Conservation (phyloP, 208 protist genomes). For the Trichomonas gallinae region DNA sequence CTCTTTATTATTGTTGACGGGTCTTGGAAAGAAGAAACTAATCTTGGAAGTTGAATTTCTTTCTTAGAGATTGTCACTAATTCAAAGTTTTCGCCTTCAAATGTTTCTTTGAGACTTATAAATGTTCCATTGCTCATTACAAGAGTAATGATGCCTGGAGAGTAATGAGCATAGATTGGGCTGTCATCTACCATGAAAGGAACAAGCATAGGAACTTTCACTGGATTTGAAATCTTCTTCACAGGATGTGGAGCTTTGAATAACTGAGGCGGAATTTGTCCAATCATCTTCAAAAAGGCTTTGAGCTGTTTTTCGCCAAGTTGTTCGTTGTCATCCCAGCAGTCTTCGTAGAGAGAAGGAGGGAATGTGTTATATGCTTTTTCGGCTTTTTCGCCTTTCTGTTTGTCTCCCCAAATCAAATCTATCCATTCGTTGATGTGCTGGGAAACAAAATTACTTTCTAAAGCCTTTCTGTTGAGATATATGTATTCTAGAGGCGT, state of each 20-base stretch:
- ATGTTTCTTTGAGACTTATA: not conserved
- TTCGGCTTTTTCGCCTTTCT: constrained; percentile 22
- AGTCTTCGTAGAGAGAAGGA: not conserved
- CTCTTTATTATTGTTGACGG: not conserved
- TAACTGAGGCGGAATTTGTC: not conserved
- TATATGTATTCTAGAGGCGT: constrained; percentile 38
- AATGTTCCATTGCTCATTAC: not conserved
- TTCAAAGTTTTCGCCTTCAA: not conserved
- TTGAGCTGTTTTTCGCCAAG: not conserved
- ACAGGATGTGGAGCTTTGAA: not conserved
- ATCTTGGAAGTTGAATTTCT: not conserved
- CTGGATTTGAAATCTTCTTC: not conserved
- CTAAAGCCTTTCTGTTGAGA: constrained; percentile 46
- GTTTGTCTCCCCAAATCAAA: constrained; percentile 53
- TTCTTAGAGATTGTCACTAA: not conserved
- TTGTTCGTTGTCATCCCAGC: not conserved
- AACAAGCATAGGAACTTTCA: not conserved
- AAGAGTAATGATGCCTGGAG: not conserved
- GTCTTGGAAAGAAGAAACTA: not conserved
- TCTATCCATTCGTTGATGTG: constrained; percentile 54
- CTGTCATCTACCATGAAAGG: not conserved
- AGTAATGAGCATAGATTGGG: not conserved
- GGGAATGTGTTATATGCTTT: not conserved
- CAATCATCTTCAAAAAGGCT: not conserved
- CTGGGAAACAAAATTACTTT: constrained; percentile 41